A percentile compares a stretch with the other conserved stretches of the same genome.
phyloP scores from a whole-genome alignment of 2,329 filamentous ascomycete species.

The Fusarium pseudonygamai region DNA sequence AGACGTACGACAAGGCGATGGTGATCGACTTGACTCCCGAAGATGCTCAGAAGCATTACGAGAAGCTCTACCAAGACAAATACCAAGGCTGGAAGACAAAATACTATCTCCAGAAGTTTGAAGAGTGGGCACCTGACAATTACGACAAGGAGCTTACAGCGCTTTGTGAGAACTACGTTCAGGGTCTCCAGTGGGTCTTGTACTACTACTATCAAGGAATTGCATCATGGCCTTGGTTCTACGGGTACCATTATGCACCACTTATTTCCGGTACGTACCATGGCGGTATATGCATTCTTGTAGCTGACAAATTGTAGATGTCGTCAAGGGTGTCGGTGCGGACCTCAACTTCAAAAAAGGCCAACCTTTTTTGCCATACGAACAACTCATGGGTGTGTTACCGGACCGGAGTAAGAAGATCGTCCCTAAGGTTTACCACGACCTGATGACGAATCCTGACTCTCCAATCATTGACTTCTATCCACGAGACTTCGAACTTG shows the following conservation, averaged over 20 bases:
- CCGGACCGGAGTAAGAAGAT: constrained; percentile 98
- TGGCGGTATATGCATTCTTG: background rate
- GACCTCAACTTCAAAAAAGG: constrained; percentile 93
- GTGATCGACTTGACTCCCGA: constrained; percentile 82
- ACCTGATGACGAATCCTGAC: constrained; percentile 88
- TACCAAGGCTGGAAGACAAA: constrained; percentile 94
- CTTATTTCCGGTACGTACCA: constrained; percentile 80
- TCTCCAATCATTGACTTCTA: constrained; percentile 99
- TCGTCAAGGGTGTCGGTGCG: constrained; percentile 85
- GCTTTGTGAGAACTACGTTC: constrained; percentile 94
- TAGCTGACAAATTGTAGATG: constrained; percentile 69
- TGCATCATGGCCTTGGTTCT: constrained; percentile 99
- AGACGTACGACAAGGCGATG: constrained; percentile 89
- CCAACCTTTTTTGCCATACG: constrained; percentile 92
- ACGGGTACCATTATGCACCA: constrained; percentile 94
- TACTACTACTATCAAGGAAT: constrained; percentile 98
- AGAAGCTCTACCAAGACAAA: constrained; percentile 88
- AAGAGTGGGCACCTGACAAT: constrained; percentile 83
- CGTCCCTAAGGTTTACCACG: constrained; percentile 86
- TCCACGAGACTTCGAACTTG: constrained; percentile 93
- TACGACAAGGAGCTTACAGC: constrained; percentile 79
- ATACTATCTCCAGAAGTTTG: constrained; percentile 90
- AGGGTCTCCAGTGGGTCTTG: constrained; percentile 96
- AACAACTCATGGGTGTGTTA: constrained; percentile 97
- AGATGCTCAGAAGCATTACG: constrained; percentile 80